A percentile compares a stretch with the other conserved stretches of the same genome.
phyloP scores from a whole-genome alignment of 192 early-diverging fungal species.

The Rhizophagus clarus region DNA sequence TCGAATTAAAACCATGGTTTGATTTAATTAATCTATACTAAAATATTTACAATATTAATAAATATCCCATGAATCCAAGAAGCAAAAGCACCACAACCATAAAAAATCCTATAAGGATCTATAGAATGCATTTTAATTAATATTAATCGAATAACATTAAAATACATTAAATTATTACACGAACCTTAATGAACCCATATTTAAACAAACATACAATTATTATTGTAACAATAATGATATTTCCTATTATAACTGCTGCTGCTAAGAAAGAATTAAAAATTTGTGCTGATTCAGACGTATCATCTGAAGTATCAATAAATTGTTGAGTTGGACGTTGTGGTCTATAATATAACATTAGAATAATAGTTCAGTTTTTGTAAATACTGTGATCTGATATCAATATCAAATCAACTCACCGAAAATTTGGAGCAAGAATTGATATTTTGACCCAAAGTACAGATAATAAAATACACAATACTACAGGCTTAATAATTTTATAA shows the following conservation, averaged over 20 bases:
- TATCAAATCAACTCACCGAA: slow-evolving; percentile 27
- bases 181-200: slow-evolving; percentile 75
- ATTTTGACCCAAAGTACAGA: slow-evolving; percentile 87
- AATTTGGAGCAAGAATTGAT: slow-evolving; percentile 12
- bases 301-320: not conserved
- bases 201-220: slow-evolving; percentile 77
- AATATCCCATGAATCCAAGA: slow-evolving; percentile 79
- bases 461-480: slow-evolving; percentile 73
- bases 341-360: not conserved
- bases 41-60: slow-evolving; percentile 45
- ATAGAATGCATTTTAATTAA: not conserved
- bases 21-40: slow-evolving; percentile 31
- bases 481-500: slow-evolving; percentile 81
- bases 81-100: slow-evolving; percentile 68
- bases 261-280: slow-evolving; percentile 47
- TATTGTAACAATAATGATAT: slow-evolving; percentile 79
- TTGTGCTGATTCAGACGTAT: slow-evolving; percentile 35
- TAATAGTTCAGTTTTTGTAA: not conserved
- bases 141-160: not conserved
- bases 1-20: not conserved
- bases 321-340: not conserved
- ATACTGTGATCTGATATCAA: not conserved
- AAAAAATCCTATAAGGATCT: slow-evolving; percentile 76
- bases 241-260: slow-evolving; percentile 73
- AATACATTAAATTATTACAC: not conserved